Base-by-base conservation (phyloP, 1,284 basidiomycete species). In the Sanguinoderma infundibulare region DNA sequence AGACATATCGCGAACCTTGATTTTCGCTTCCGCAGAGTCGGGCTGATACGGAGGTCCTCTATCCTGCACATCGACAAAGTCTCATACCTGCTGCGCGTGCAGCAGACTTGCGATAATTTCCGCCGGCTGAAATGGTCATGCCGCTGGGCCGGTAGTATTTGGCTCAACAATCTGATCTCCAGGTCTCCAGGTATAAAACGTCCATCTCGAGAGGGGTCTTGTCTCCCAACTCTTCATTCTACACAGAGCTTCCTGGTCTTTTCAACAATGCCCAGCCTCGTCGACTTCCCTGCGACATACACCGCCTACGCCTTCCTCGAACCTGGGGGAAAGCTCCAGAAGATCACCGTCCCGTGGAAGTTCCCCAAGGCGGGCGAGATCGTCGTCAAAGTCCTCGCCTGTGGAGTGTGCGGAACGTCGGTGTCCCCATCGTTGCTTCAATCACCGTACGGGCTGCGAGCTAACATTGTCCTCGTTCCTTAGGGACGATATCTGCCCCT, bases 341-440 rank as follows among this genome's bases (percentile, higher is more conserved):
- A 57, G 42, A 53, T 70, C 32, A 55, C 55, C 40, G 62, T 72
- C 26, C 63, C 67, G 22, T 72, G 70, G 70, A 67, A 64, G 39
- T 67, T 67, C 49, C 71, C 71, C 42, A 30, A 63, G 59, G 35
- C 57, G 0, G 71, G 71, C 32, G 64, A 71, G 60, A 64, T 72
- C 54, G 66, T 72, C 44, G 63, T 72, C 51, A 72, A 70, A 54
- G 69, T 72, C 35, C 65, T 71, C 59, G 70, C 70, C 2, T 72
- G 71, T 55, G 69, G 71, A 14, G 67, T 71, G 0, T 72, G 71
- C 53, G 71, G 64, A 32, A 69, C 69, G 71, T 71, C 57, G 30
- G 66, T 60, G 22, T 26, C 35, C 53, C 34, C 28, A 28, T 14
- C 30, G 4, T 20, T 53, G 28, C 20, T 2, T 9, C 26, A 6